Evolutionary conservation across 805 yeast genomes (phyloP).

Genomic region (Ogataea nonfermentans): DNA sequence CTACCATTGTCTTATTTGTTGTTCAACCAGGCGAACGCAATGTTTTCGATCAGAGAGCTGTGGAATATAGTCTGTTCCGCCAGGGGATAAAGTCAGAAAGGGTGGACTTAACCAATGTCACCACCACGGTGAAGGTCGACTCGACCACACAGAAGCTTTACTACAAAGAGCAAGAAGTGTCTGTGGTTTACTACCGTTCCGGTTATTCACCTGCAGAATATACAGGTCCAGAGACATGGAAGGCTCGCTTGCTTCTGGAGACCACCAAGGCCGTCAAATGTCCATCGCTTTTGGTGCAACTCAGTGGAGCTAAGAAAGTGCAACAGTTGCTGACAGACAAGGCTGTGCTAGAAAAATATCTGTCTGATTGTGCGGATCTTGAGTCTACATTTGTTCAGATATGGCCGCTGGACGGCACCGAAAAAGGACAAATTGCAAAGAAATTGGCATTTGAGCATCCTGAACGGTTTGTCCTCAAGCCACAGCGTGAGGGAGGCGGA

Average conservation of each 20-base stretch:
- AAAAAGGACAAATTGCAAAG: slow-evolving; percentile 60
- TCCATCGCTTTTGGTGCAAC: slow-evolving; percentile 84
- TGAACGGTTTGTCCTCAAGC: slow-evolving; percentile 79
- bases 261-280: slow-evolving; percentile 81
- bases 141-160: slow-evolving; percentile 50
- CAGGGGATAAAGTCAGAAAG: slow-evolving; percentile 61
- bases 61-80: slow-evolving; percentile 68
- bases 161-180: slow-evolving; percentile 64
- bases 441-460: slow-evolving; percentile 67
- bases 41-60: slow-evolving; percentile 83
- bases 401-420: slow-evolving; percentile 77
- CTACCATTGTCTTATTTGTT: slow-evolving; percentile 66
- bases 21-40: slow-evolving; percentile 87
- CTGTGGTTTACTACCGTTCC: slow-evolving; percentile 86
- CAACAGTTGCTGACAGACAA: slow-evolving; percentile 81
- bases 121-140: slow-evolving; percentile 40
- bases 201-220: slow-evolving; percentile 89
- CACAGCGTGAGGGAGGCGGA: slow-evolving; percentile 99
- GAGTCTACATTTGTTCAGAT: slow-evolving; percentile 77
- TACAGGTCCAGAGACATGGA: slow-evolving; percentile 67
- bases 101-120: slow-evolving; percentile 61
- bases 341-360: slow-evolving; percentile 45
- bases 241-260: slow-evolving; percentile 70
- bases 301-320: slow-evolving; percentile 90
- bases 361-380: slow-evolving; percentile 34